phyloP scores from a whole-genome alignment of 2,329 filamentous ascomycete species.

The Trichoderma sp. region DNA sequence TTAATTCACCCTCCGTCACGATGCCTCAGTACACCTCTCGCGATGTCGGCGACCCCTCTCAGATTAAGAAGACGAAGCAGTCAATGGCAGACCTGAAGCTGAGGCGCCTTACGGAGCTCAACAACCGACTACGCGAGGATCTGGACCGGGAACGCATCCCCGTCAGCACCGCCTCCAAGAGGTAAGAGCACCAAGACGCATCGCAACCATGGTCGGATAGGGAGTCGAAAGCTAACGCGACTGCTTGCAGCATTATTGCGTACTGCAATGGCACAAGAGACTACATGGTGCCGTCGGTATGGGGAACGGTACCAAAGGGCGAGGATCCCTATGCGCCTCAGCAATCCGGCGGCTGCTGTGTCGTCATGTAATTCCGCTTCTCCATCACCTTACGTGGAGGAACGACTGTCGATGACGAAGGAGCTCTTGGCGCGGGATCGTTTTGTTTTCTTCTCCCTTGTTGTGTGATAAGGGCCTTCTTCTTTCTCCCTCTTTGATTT shows the following conservation, averaged over 20 bases:
- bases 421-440: constrained; percentile 18
- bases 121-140: constrained; percentile 93
- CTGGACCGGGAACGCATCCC: constrained; percentile 93
- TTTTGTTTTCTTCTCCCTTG: constrained; percentile 33
- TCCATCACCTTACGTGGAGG: constrained; percentile 1
- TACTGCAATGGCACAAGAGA: constrained; percentile 98
- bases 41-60: constrained; percentile 67
- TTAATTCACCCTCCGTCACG: constrained; percentile 37
- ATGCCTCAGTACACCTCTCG: constrained; percentile 70
- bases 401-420: constrained; percentile 37
- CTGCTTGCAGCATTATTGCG: constrained; percentile 75
- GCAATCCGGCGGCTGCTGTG: constrained; percentile 89
- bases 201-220: background rate
- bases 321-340: constrained; percentile 99
- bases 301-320: constrained; percentile 90
- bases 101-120: constrained; percentile 92
- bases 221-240: constrained; percentile 14
- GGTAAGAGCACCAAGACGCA: constrained; percentile 54
- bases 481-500: constrained; percentile 23
- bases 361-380: constrained; percentile 72
- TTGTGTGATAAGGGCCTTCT: constrained; percentile 32
- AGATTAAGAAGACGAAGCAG: constrained; percentile 92
- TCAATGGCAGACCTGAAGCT: constrained; percentile 99
- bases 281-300: constrained; percentile 98
- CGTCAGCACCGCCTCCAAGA: constrained; percentile 88